Evolutionary conservation across 2,329 filamentous ascomycete genomes (phyloP), one percentile per base, ranked within the genome.

Genomic region (Aspergillus brasiliensis): DNA sequence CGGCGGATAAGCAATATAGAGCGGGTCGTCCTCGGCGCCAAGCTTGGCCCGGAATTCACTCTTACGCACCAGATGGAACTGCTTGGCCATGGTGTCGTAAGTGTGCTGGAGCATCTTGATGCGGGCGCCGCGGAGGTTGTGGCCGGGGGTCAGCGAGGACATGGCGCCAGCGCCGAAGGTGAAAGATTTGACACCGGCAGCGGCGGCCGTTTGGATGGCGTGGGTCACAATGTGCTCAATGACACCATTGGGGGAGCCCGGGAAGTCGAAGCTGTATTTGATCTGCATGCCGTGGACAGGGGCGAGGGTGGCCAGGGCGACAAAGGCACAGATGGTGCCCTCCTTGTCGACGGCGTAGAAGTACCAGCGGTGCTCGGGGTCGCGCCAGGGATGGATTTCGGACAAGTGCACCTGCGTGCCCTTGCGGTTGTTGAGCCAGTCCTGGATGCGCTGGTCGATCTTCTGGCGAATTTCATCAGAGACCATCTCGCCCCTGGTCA

Each of bases 241-340:
- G 34, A 91, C 89, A 49, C 93, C 93, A 47, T 87, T 91, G n/a
- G 93, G 90, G 0, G 92, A 86, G 25, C 86, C 87, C 0, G 92
- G 93, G 82, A 97, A 97, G 77, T 97, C 92, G 57, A 97, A 86
- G n/a, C 90, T 91, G 82, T 95, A 97, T 81, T 97, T 97, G 73
- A 97, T 89, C 80, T 97, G 93, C 87, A 92, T 96, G 57, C 93
- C 93, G 73, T 96, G 86, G 37, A 86, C 82, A 2, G 92, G 91
- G 3, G 90, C 86, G 27, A 97, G 86, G 75, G 92, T 90, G 56
- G 91, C 90, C 69, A 97, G 82, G 8, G 94, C 88, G n/a, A 94
- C 89, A 60, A 97, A 84, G 34, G 90, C 89, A 44, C 84, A 84
- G 58, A 97, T 86, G 61, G 84, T 86, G 63, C 90, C 90, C 15